Evolutionary conservation across 495 filamentous ascomycete species (phyloP).

Genomic region (Xylaria sp.): DNA sequence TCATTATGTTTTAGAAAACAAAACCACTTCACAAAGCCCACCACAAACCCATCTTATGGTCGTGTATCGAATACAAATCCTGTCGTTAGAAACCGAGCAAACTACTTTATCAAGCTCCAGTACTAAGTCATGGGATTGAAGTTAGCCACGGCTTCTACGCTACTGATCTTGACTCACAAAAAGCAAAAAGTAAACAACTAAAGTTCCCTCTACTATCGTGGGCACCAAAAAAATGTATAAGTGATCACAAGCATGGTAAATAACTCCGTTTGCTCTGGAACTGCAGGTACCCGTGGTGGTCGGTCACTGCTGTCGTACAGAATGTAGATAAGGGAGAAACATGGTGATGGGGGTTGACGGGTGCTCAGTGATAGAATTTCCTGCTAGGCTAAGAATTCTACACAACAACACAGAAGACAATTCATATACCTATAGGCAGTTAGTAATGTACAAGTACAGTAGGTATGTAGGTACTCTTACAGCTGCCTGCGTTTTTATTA

Average conservation of each 20-base stretch:
- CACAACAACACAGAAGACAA: not conserved
- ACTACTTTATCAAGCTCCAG: not conserved
- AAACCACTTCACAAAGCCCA: not conserved
- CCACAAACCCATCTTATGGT: not conserved
- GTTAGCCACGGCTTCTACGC: not conserved
- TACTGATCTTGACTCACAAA: not conserved
- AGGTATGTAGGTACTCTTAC: not conserved
- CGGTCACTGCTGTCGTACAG: conserved; percentile 15
- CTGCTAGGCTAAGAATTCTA: not conserved
- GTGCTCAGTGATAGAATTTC: not conserved
- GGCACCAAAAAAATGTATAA: not conserved
- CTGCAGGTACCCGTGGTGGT: conserved; percentile 25
- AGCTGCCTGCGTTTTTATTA: not conserved
- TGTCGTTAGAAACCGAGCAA: not conserved
- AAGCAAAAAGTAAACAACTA: not conserved
- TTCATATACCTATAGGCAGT: not conserved
- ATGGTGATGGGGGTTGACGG: not conserved
- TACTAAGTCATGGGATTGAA: too few species aligned
- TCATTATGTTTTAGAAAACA: not conserved
- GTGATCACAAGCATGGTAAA: not conserved
- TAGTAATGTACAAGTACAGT: not conserved
- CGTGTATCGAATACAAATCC: conserved; percentile 2
- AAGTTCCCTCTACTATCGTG: not conserved
- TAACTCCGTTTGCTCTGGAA: not conserved
- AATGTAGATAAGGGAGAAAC: conserved; percentile 4